Percentiles rank a stretch among this genome's conserved stretches.
Conservation (phyloP, 345 rosid species). For the Clausena lansium region DNA sequence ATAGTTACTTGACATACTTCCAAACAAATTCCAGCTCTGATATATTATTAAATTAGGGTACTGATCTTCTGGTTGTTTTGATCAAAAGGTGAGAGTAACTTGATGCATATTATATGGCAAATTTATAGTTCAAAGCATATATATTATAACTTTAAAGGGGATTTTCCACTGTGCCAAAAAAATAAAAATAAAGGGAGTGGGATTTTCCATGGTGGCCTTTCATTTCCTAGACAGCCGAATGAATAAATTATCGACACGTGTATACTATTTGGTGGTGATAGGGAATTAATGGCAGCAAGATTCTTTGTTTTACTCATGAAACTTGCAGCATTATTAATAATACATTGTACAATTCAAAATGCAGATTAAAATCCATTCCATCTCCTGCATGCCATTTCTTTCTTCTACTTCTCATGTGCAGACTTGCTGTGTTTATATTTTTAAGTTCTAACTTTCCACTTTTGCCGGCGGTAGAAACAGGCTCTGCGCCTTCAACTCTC, state of each 20-base stretch:
- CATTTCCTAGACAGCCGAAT: slow-evolving; percentile 3
- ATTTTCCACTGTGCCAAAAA: too few species aligned
- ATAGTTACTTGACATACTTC: neutral
- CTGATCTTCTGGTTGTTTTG: neutral
- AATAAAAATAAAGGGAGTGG: neutral
- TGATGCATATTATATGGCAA: too few species aligned
- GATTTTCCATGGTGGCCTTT: slow-evolving; percentile 17
- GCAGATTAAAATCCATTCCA: too few species aligned
- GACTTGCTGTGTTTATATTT: neutral
- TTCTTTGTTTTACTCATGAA: slow-evolving; percentile 6
- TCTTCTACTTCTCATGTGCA: too few species aligned
- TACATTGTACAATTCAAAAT: too few species aligned
- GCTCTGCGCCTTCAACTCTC: too few species aligned
- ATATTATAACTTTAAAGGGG: too few species aligned
- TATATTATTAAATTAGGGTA: neutral
- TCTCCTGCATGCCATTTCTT: too few species aligned
- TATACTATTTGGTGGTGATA: neutral
- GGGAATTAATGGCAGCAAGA: neutral
- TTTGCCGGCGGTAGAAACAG: neutral
- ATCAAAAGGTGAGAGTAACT: too few species aligned
- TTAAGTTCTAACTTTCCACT: too few species aligned
- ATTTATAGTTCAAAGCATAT: too few species aligned
- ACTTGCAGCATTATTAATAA: neutral
- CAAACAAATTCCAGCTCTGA: neutral
- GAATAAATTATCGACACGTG: slow-evolving; percentile 4